Evolutionary conservation across 805 yeast species (phyloP), one percentile per base, ranked within the genome.

Genomic region (Kodamaea sagamina): DNA sequence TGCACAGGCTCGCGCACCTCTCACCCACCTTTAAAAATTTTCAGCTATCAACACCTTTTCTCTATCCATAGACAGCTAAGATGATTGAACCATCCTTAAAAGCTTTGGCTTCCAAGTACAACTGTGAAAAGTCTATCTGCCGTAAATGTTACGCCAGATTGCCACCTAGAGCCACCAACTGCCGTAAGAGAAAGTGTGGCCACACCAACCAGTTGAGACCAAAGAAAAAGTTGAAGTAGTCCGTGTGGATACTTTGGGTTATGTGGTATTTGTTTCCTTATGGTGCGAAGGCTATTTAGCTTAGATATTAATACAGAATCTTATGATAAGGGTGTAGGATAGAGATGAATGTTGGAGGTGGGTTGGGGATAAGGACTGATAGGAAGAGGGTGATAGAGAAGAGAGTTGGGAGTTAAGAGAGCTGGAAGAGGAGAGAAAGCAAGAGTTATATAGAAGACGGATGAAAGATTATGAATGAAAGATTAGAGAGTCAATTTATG

Each of bases 141-240:
- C 95, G 99, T 80, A 88, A 90, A 76, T 93, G 99, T 83, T 93
- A 93, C 86, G 97, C 99, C 67, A 93, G 99, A 84, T 90, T 93
- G 72, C 99, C 99, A 72, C 97, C 99, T 79, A 95, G 98, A 87
- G 99, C 99, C 67, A 93, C 98, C 78, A 93, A 93, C 97, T 93
- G 99, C 86, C 89, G 99, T 84, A 93, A 93, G 98, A 89, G 97
- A 89, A 93, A 93, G 86, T 93, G 99, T 81, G 99, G 99, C 72
- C 99, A 93, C 95, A 82, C 97, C 75, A 93, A 93, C 85, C 99
- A 93, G 83, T 88, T 93, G 78, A 89, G 99, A 84, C 98, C 98
- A 79, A 93, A 92, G 95, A 92, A 92, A 95, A 92, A 92, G 90
- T 84, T 89, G 75, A 89, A 90, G 83, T 90, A 79, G 77, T 72